Base-by-base conservation (phyloP, 2,329 filamentous ascomycete species). In the Fusarium oligoseptatum region DNA sequence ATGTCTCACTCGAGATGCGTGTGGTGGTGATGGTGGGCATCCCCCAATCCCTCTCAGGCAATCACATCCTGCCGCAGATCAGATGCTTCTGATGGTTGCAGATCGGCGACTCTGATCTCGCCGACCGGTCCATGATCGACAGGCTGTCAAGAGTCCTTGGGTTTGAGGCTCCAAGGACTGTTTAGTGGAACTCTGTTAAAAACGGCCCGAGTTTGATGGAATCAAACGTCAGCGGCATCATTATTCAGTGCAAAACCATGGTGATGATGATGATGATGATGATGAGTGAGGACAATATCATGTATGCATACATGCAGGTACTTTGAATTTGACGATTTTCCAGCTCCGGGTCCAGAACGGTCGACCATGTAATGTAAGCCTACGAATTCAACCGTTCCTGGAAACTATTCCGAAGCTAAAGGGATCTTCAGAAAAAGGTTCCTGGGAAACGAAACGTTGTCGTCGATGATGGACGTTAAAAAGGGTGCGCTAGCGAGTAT, bases 131-230 rank as follows among this genome's bases (percentile, higher is more conserved):
- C 32, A n/a, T 14, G 60, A 67, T 70, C 58, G 66, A 60, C 72
- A 75, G 69, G 72, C 55, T 65, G 65, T 37, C 34, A n/a, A 37
- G 17, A 36, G 52, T 36, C 29, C 65, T 52, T 29, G 48, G 48
- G 22, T 6, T 27, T 24, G 22, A 60, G 27, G 27, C 22, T 60
- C 62, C 58, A 27, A 55, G 37, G 20, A 45, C 57, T 43, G n/a
- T 67, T 68, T 68, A 72, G 72, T 43, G 72, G 72, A 55, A 75
- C 72, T 74, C 70, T 20, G 43, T 69, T 29, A 27, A 24, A 74
- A 72, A 58, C 34, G 60, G 48, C 72, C 48, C 72, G 72, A 75
- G 50, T 68, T 60, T 39, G 29, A 60, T 55, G 34, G 32, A 27
- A 66, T 43, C 60, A 43, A 63, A 56, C 22, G 72, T 75, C 66